These are phyloP conservation scores for Setaria italica DNA, from an alignment of 202 grass and related monocot species.

Conservation along the genomic window DNA sequence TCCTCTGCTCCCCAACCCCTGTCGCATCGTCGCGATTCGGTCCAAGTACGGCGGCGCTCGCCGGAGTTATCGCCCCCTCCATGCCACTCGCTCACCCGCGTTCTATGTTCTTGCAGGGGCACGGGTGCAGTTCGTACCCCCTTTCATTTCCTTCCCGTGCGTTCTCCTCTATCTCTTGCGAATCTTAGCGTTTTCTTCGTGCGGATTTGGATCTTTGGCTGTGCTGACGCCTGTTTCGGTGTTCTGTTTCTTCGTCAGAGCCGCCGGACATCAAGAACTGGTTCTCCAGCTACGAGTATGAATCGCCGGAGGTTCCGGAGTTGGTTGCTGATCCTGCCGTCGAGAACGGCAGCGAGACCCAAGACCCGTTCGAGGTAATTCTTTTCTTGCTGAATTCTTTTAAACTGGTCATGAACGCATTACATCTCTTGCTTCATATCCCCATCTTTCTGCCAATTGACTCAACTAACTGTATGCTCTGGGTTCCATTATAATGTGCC, in stretches of 20 bases:
- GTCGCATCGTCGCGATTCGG: background rate
- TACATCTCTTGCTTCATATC: constrained; percentile 16
- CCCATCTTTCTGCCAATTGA: background rate
- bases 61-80: background rate
- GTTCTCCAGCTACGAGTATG: constrained; percentile 87
- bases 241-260: constrained; percentile 59
- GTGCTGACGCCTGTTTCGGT: constrained; percentile 21
- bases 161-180: constrained; percentile 25
- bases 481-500: background rate
- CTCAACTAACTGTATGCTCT: constrained; percentile 24
- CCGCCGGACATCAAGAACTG: constrained; percentile 87
- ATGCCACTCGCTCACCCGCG: background rate
- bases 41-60: background rate
- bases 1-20: background rate
- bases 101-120: constrained; percentile 48
- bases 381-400: background rate
- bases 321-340: constrained; percentile 5
- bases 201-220: constrained; percentile 17
- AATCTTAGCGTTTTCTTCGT: background rate
- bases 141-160: constrained; percentile 72
- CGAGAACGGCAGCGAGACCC: constrained; percentile 43
- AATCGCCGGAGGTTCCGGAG: constrained; percentile 54
- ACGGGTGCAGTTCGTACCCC: constrained; percentile 35
- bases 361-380: constrained; percentile 56
- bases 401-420: background rate